Conservation (phyloP, 768 basidiomycete genomes). For the Lepiota venenata region DNA sequence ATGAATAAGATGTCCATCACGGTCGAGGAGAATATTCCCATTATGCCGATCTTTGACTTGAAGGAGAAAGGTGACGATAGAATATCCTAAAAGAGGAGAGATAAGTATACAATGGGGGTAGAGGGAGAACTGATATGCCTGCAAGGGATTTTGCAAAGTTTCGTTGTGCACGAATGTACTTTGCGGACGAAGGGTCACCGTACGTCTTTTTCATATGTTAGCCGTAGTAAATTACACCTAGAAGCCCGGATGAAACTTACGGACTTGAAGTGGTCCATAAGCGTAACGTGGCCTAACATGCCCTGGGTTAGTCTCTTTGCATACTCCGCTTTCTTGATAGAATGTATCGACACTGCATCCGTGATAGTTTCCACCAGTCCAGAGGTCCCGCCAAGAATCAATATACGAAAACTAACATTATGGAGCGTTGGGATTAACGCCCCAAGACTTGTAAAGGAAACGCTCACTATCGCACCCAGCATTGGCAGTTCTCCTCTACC, state of each 20-base stretch:
- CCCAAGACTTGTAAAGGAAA: background rate
- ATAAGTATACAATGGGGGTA: background rate
- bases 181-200: conserved; percentile 83
- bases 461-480: conserved; percentile 90
- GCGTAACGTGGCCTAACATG: conserved; percentile 79
- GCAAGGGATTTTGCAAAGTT: conserved; percentile 94
- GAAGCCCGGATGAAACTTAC: conserved; percentile 38
- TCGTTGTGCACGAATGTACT: conserved; percentile 85
- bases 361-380: conserved; percentile 98
- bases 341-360: conserved; percentile 97
- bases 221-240: background rate
- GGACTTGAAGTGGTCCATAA: conserved; percentile 89
- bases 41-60: conserved; percentile 99
- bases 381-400: conserved; percentile 91
- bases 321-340: conserved; percentile 99
- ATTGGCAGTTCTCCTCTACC: conserved; percentile 88
- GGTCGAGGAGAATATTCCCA: conserved; percentile 94
- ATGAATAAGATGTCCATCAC: conserved; percentile 92
- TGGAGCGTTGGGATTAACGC: background rate
- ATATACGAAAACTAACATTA: conserved; percentile 78
- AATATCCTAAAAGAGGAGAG: conserved; percentile 63
- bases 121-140: conserved; percentile 35
- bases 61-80: conserved; percentile 91
- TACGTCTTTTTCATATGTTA: conserved; percentile 57
- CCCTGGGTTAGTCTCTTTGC: conserved; percentile 82